A percentile compares a stretch with the other conserved stretches of the same genome.
Conservation (phyloP, 441 rosid genomes). For the Populus hybrid region DNA sequence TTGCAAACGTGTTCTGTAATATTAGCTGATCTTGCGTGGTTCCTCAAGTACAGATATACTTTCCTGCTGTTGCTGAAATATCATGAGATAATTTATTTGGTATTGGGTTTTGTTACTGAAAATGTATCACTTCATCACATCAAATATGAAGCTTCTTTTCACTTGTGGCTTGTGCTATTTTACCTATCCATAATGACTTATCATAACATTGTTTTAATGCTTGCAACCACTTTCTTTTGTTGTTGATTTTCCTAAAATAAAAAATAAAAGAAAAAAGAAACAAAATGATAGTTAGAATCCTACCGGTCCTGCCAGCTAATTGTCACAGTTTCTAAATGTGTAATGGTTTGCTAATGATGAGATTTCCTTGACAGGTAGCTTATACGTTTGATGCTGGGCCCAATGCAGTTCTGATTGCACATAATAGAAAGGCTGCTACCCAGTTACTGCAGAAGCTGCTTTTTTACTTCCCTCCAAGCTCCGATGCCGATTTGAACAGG, state of each 20-base stretch:
- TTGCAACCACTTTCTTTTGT: neutral
- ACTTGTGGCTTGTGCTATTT: neutral
- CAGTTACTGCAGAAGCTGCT: slow-evolving; percentile 76
- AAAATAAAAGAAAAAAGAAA: no score
- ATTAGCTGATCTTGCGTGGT: neutral
- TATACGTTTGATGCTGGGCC: slow-evolving; percentile 98
- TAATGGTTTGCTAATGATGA: slow-evolving; percentile 14
- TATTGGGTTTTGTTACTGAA: neutral
- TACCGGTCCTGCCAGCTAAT: neutral
- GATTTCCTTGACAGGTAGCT: slow-evolving; percentile 58
- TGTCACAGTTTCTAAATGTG: neutral
- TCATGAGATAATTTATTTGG: neutral
- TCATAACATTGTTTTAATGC: neutral
- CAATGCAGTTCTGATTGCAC: slow-evolving; percentile 85
- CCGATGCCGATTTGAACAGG: slow-evolving; percentile 75
- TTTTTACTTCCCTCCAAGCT: slow-evolving; percentile 74
- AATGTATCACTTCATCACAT: neutral
- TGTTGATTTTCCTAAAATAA: neutral
- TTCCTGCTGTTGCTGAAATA: neutral
- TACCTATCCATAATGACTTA: neutral
- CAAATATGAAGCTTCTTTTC: neutral
- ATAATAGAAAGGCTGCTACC: slow-evolving; percentile 61
- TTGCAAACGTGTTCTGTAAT: neutral
- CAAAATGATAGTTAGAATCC: neutral
- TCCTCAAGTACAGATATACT: neutral